phyloP scores from a whole-genome alignment of 805 yeast species.

The Wickerhamomyces rabaulensis region DNA sequence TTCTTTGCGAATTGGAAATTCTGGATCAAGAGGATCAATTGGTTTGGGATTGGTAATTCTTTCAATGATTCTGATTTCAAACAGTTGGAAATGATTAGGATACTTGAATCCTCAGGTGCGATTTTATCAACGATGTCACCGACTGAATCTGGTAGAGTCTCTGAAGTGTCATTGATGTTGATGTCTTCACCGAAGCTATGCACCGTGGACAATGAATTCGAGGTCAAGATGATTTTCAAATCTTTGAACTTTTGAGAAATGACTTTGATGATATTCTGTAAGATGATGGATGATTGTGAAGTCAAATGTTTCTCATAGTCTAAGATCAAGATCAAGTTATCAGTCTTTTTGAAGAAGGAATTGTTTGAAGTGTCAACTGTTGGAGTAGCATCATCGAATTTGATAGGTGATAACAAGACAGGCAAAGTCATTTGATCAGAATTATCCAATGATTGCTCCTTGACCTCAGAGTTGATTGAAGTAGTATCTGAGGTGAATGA shows the following conservation, averaged over 20 bases:
- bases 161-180: background rate
- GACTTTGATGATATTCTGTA: constrained; percentile 21
- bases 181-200: background rate
- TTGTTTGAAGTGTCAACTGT: background rate
- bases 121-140: background rate
- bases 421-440: constrained; percentile 16
- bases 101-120: constrained; percentile 1
- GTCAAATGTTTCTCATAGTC: constrained; percentile 14
- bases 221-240: constrained; percentile 12
- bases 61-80: background rate
- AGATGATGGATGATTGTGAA: constrained; percentile 1
- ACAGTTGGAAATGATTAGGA: constrained; percentile 15
- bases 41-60: constrained; percentile 11
- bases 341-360: constrained; percentile 8
- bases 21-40: constrained; percentile 11
- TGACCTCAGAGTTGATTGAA: background rate
- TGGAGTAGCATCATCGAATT: constrained; percentile 9
- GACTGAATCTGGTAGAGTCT: background rate
- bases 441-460: background rate
- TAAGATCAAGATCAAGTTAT: constrained; percentile 12
- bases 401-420: constrained; percentile 19
- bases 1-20: background rate
- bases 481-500: background rate
- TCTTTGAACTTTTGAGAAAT: constrained; percentile 10
- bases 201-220: background rate